A percentile compares a stretch with the other conserved stretches of the same genome.
Conservation (phyloP, 1,284 basidiomycete genomes). For the Ustilago loliicola region DNA sequence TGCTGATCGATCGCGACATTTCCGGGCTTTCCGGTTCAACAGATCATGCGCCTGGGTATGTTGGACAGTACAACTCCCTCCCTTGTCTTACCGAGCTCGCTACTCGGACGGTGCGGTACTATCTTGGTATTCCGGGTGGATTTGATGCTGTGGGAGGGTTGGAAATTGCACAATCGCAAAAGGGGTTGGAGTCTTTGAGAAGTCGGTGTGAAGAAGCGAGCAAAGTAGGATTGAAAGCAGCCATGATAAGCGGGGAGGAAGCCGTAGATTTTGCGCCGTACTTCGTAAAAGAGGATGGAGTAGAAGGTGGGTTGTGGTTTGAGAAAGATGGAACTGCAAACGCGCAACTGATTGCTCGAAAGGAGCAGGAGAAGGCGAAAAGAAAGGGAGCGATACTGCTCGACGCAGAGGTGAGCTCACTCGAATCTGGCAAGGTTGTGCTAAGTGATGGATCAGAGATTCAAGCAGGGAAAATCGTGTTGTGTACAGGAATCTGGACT, state of each 20-base stretch:
- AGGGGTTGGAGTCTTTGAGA: neutral
- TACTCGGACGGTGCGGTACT: neutral
- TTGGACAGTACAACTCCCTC: slow-evolving; percentile 20
- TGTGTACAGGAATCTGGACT: slow-evolving; percentile 26
- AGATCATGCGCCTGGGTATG: slow-evolving; percentile 26
- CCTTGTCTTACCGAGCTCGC: slow-evolving; percentile 19
- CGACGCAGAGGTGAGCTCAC: neutral
- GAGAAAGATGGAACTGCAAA: slow-evolving; percentile 15
- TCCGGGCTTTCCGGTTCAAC: slow-evolving; percentile 10
- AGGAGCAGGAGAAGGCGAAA: slow-evolving; percentile 8
- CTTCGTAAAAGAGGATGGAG: slow-evolving; percentile 1
- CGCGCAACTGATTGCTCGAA: slow-evolving; percentile 17
- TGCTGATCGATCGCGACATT: slow-evolving; percentile 21
- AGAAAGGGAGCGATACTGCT: neutral
- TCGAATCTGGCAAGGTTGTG: neutral
- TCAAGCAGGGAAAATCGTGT: slow-evolving; percentile 7
- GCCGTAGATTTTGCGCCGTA: slow-evolving; percentile 8
- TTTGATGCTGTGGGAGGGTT: neutral
- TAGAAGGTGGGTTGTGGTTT: slow-evolving; percentile 14
- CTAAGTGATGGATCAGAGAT: neutral
- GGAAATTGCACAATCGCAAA: neutral
- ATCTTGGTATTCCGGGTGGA: slow-evolving; percentile 1
- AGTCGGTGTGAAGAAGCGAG: neutral
- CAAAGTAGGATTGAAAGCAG: neutral
- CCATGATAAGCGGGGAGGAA: neutral